Percentiles rank a stretch among this genome's conserved stretches.
These are phyloP conservation scores for Rhodomyrtus psidioides DNA, from an alignment of 441 rosid species.

Conservation along the genomic window DNA sequence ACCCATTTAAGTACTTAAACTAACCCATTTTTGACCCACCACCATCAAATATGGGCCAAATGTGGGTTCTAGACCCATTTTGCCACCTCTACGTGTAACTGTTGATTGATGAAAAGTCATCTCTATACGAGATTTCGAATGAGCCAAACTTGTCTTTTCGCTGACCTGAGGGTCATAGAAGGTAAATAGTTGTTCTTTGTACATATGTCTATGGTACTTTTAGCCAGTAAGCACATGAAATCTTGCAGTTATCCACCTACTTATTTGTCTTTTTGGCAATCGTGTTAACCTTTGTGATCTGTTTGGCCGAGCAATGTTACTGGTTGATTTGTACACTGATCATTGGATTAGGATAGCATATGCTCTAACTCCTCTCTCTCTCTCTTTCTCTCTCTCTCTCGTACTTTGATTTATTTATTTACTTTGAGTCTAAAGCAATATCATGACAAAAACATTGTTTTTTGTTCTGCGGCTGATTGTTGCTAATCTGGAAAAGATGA, in stretches of 20 bases:
- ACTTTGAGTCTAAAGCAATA: background rate
- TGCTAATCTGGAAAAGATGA: conserved; percentile 90
- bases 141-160: background rate
- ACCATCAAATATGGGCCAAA: too few species aligned
- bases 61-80: too few species aligned
- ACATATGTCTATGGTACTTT: background rate
- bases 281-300: background rate
- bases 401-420: background rate
- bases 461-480: conserved; percentile 65
- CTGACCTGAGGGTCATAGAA: background rate
- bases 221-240: background rate
- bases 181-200: background rate
- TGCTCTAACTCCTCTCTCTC: too few species aligned
- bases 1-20: too few species aligned
- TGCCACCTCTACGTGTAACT: too few species aligned
- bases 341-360: too few species aligned
- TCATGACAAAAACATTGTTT: background rate
- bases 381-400: background rate
- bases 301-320: background rate
- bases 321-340: background rate
- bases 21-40: too few species aligned
- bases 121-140: background rate
- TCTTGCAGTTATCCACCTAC: background rate
- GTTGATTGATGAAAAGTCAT: background rate
- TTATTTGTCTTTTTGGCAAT: background rate